These are phyloP conservation scores for Ogataea saltuana DNA, from an alignment of 805 yeast genomes.

Conservation along the genomic window DNA sequence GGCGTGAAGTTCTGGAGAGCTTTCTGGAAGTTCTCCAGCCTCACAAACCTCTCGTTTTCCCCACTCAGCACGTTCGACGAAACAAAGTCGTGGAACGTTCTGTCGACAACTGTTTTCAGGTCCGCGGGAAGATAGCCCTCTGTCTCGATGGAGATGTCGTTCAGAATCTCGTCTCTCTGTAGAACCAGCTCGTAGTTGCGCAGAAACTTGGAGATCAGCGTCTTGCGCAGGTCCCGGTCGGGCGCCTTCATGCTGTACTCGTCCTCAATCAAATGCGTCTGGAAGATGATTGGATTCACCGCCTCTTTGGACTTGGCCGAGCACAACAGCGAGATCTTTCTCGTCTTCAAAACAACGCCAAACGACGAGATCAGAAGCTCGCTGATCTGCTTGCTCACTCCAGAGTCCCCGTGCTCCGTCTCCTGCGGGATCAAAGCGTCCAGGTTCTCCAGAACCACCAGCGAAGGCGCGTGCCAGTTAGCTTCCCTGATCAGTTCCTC, in stretches of 20 bases:
- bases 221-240: slow-evolving; percentile 47
- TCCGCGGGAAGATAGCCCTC: slow-evolving; percentile 92
- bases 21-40: slow-evolving; percentile 44
- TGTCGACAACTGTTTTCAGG: slow-evolving; percentile 65
- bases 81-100: slow-evolving; percentile 58
- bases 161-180: slow-evolving; percentile 43
- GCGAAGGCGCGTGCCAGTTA: slow-evolving; percentile 73
- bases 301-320: slow-evolving; percentile 65
- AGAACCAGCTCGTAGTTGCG: slow-evolving; percentile 31
- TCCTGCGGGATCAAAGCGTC: slow-evolving; percentile 74
- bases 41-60: slow-evolving; percentile 7
- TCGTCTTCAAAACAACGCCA: slow-evolving; percentile 44
- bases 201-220: slow-evolving; percentile 40
- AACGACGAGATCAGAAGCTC: slow-evolving; percentile 54
- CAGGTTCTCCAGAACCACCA: slow-evolving; percentile 74
- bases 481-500: slow-evolving; percentile 46
- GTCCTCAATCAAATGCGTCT: slow-evolving; percentile 71
- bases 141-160: slow-evolving; percentile 65
- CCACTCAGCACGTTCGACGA: slow-evolving; percentile 12
- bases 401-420: slow-evolving; percentile 54
- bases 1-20: slow-evolving; percentile 77
- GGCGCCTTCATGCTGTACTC: slow-evolving; percentile 66
- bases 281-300: slow-evolving; percentile 58
- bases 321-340: slow-evolving; percentile 58
- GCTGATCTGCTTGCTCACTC: slow-evolving; percentile 61